Percentiles rank a stretch among this genome's conserved stretches.
Evolutionary conservation across 2,329 filamentous ascomycete genomes (phyloP).

Genomic region (Monilinia polystroma): DNA sequence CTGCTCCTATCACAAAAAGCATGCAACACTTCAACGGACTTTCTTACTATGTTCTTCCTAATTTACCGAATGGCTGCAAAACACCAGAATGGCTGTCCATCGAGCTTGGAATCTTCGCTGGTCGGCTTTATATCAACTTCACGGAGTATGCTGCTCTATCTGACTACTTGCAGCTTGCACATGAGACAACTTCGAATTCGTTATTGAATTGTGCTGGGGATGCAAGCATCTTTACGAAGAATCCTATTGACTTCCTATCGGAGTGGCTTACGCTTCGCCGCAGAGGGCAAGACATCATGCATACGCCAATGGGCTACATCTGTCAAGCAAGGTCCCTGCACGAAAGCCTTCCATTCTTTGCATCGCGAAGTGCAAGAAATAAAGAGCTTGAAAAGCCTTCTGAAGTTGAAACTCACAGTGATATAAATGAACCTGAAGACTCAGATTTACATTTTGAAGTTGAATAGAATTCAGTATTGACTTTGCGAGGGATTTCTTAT

Average conservation of each 20-base stretch:
- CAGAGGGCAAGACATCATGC: conserved; percentile 55
- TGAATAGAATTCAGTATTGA: neutral
- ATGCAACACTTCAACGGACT: conserved; percentile 61
- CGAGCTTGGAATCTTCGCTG: conserved; percentile 60
- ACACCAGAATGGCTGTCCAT: conserved; percentile 54
- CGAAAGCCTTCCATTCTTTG: conserved; percentile 53
- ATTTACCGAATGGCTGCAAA: conserved; percentile 43
- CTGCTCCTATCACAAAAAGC: conserved; percentile 57
- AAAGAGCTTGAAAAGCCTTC: too few species aligned
- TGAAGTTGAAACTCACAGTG: neutral
- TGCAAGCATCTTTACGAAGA: conserved; percentile 36
- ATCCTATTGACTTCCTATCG: conserved; percentile 50
- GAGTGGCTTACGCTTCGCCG: conserved; percentile 58
- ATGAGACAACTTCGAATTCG: conserved; percentile 40
- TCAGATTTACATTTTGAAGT: neutral
- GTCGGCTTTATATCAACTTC: conserved; percentile 51
- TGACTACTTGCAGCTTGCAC: conserved; percentile 46
- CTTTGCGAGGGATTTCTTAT: neutral
- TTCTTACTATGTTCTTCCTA: conserved; percentile 52
- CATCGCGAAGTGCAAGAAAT: too few species aligned
- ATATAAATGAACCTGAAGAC: neutral
- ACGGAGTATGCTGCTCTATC: conserved; percentile 38
- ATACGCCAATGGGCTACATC: conserved; percentile 55
- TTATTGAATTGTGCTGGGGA: conserved; percentile 22
- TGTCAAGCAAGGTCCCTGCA: conserved; percentile 45